Conservation (phyloP, 306 rosid species). For the Carpinus fangiana region DNA sequence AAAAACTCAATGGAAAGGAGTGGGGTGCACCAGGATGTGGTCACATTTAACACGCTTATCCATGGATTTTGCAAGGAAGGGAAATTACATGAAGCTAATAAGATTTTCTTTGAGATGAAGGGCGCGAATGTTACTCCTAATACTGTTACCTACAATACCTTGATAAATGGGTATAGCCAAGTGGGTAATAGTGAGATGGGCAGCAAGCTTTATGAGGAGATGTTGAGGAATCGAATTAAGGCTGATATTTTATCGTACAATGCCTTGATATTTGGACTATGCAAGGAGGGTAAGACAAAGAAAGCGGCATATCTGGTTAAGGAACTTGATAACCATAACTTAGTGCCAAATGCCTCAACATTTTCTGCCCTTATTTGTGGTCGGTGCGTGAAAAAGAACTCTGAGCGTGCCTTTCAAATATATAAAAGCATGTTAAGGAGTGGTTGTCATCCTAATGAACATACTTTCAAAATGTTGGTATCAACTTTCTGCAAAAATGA, state of each 20-base stretch:
- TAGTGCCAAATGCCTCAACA: constrained; percentile 70
- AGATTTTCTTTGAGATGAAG: constrained; percentile 70
- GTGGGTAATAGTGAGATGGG: constrained; percentile 65
- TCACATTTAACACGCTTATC: constrained; percentile 70
- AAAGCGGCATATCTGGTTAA: constrained; percentile 72
- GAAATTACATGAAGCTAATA: constrained; percentile 68
- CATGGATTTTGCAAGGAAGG: constrained; percentile 71
- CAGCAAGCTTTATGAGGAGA: constrained; percentile 62
- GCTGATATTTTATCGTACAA: constrained; percentile 76
- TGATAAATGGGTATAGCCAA: constrained; percentile 69
- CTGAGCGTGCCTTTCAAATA: constrained; percentile 63
- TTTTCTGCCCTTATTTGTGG: constrained; percentile 74
- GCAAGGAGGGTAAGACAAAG: constrained; percentile 81
- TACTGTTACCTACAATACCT: constrained; percentile 66
- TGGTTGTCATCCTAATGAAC: constrained; percentile 56
- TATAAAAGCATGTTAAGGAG: constrained; percentile 76
- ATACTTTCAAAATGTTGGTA: constrained; percentile 52
- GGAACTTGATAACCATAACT: constrained; percentile 60
- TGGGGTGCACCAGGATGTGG: constrained; percentile 57
- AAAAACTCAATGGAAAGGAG: constrained; percentile 49
- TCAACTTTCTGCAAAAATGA: constrained; percentile 56
- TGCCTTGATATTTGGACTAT: constrained; percentile 79
- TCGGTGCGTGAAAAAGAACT: constrained; percentile 60
- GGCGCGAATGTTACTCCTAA: constrained; percentile 52
- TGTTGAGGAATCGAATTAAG: constrained; percentile 54